These are phyloP conservation scores for Arachnomyces sp. DNA, from an alignment of 2,329 filamentous ascomycete genomes.

Conservation along the genomic window DNA sequence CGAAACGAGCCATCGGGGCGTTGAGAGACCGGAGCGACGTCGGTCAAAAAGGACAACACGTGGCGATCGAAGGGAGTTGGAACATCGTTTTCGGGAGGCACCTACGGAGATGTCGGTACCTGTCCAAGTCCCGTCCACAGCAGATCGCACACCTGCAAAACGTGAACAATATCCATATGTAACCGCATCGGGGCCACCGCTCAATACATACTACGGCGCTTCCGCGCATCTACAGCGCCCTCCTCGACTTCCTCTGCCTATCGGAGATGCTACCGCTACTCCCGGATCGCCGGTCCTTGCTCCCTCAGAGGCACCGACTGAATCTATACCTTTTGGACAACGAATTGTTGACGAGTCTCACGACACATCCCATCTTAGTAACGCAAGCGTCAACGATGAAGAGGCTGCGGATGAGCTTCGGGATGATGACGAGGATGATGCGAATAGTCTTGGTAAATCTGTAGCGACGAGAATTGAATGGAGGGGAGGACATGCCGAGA, in stretches of 20 bases:
- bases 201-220: constrained; percentile 41
- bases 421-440: constrained; percentile 41
- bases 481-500: constrained; percentile 66
- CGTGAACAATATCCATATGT: constrained; percentile 23
- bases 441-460: constrained; percentile 66
- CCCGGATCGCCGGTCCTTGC: constrained; percentile 85
- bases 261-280: constrained; percentile 82
- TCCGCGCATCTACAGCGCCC: constrained; percentile 48
- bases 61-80: constrained; percentile 2
- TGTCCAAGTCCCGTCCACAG: constrained; percentile 28
- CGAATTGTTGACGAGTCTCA: constrained; percentile 47
- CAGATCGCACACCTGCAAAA: constrained; percentile 21
- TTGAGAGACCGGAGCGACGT: constrained; percentile 18
- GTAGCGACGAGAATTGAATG: constrained; percentile 83
- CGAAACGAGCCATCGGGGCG: constrained; percentile 19
- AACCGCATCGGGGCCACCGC: constrained; percentile 37
- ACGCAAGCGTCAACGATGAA: constrained; percentile 54
- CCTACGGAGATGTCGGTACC: constrained; percentile 29
- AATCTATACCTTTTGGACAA: constrained; percentile 36
- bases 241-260: constrained; percentile 82
- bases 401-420: constrained; percentile 66
- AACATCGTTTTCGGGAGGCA: constrained; percentile 19
- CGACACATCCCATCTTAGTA: constrained; percentile 50
- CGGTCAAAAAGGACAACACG: constrained; percentile 14
- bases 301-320: constrained; percentile 53